phyloP scores from a whole-genome alignment of 176 grass and related monocot genomes.

The Carex myosuroides region DNA sequence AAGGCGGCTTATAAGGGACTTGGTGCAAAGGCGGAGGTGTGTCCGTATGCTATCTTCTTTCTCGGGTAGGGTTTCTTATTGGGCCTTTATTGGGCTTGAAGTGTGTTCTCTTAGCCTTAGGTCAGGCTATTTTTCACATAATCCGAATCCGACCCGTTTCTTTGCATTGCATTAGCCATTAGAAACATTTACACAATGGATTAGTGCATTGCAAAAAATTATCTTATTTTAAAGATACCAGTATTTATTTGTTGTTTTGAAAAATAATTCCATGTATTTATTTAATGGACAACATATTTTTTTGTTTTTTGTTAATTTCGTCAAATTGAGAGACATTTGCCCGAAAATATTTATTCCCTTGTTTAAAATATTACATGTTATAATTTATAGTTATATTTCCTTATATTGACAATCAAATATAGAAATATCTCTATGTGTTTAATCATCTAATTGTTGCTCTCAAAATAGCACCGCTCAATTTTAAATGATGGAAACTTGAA shows the following conservation, averaged over 20 bases:
- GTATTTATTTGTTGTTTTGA: not conserved
- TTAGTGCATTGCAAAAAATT: not conserved
- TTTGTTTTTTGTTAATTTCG: not conserved
- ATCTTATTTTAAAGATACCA: not conserved
- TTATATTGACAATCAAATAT: not conserved
- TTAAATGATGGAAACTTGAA: not conserved
- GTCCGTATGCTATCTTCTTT: constrained; percentile 6
- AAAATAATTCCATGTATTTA: not conserved
- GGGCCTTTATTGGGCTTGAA: constrained; percentile 10
- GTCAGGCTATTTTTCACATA: not conserved
- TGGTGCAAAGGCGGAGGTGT: not conserved
- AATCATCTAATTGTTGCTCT: too few species aligned
- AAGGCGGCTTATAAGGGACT: constrained; percentile 21
- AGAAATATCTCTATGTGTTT: not conserved
- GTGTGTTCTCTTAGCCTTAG: not conserved
- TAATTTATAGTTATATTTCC: not conserved
- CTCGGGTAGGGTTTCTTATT: constrained; percentile 22
- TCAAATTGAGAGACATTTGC: not conserved
- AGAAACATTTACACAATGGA: too few species aligned
- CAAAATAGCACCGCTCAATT: not conserved
- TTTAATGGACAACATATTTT: not conserved
- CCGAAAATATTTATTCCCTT: not conserved
- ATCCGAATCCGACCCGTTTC: not conserved
- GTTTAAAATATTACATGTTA: not conserved
- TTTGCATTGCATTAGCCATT: not conserved